Percentiles rank a stretch among this genome's conserved stretches.
Evolutionary conservation across 1,284 basidiomycete genomes (phyloP).

Genomic region (Ganoderma multipileum): DNA sequence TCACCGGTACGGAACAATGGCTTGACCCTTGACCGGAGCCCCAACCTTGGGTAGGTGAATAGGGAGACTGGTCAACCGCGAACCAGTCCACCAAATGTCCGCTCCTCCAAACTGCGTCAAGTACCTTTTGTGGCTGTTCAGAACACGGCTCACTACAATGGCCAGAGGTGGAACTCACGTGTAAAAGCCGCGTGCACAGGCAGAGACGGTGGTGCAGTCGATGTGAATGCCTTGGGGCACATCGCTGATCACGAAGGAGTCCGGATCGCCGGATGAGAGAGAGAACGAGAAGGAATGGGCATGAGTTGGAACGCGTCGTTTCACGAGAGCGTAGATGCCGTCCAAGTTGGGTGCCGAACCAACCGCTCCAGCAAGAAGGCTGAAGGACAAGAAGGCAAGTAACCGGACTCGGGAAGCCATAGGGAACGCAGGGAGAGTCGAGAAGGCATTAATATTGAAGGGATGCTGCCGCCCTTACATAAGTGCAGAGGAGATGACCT

Average conservation of each 20-base stretch:
- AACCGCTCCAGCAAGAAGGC: constrained; percentile 4
- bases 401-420: background rate
- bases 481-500: background rate
- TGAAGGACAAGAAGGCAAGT: constrained; percentile 14
- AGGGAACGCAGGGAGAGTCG: background rate
- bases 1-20: constrained; percentile 49
- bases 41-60: constrained; percentile 41
- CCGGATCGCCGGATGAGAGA: constrained; percentile 32
- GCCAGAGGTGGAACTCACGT: constrained; percentile 30
- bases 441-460: background rate
- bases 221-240: constrained; percentile 34
- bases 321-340: constrained; percentile 38
- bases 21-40: constrained; percentile 38
- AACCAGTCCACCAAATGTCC: constrained; percentile 54
- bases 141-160: background rate
- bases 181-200: constrained; percentile 40
- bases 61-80: constrained; percentile 44
- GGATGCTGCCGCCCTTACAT: background rate
- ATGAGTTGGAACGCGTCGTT: constrained; percentile 38
- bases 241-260: constrained; percentile 38
- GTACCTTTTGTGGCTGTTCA: constrained; percentile 38
- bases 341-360: constrained; percentile 20
- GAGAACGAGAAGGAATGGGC: constrained; percentile 38
- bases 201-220: constrained; percentile 39
- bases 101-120: constrained; percentile 45